Evolutionary conservation across 164 flowering plant species (phyloP).

Genomic region (Malania oleifera): DNA sequence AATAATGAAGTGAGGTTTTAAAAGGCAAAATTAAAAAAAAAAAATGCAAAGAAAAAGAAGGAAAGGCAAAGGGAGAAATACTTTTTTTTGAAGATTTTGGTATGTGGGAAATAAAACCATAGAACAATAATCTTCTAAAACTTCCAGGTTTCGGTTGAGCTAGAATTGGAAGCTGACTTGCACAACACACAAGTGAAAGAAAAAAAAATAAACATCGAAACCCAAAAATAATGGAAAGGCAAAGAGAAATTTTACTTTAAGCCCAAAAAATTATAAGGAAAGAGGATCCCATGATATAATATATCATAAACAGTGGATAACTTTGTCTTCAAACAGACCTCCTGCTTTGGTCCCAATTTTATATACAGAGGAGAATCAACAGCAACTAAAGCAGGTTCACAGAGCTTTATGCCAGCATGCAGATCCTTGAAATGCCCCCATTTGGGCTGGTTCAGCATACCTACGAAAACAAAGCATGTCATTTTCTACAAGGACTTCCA

Average conservation of each 20-base stretch:
- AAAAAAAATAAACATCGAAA: too few species aligned
- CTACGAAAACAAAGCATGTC: conserved; percentile 25
- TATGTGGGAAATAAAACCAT: too few species aligned
- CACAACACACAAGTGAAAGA: too few species aligned
- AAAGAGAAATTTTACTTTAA: too few species aligned
- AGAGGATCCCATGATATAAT: too few species aligned
- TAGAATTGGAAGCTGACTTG: too few species aligned
- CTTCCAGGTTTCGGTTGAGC: too few species aligned
- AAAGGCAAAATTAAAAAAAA: background rate
- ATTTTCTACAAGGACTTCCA: background rate
- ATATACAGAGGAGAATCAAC: conserved; percentile 67
- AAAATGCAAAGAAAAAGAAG: background rate
- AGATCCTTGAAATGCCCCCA: conserved; percentile 97
- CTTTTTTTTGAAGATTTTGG: background rate
- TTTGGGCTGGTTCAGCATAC: conserved; percentile 80
- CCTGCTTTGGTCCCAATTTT: conserved; percentile 74
- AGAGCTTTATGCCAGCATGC: conserved; percentile 89
- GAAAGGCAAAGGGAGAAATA: background rate
- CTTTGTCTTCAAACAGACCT: conserved; percentile 39
- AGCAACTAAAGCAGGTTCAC: conserved; percentile 84
- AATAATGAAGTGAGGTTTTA: background rate
- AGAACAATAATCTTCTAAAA: too few species aligned
- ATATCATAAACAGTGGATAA: background rate
- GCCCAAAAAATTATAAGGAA: too few species aligned
- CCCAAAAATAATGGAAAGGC: too few species aligned